Base-by-base conservation (phyloP, 2,329 filamentous ascomycete species). In the Bipolaris gigantea region DNA sequence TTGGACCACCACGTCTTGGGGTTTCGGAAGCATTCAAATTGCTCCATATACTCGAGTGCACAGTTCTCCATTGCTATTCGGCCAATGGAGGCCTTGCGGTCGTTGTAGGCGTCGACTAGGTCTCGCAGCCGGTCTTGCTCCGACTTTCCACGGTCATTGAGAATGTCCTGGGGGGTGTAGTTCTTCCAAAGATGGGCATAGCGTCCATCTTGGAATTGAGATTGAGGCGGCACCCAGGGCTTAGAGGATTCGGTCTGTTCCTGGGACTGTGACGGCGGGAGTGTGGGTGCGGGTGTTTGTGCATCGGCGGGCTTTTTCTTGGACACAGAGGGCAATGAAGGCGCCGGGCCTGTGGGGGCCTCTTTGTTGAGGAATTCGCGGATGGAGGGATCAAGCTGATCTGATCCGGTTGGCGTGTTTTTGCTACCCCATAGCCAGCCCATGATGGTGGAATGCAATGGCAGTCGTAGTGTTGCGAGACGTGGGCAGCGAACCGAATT, bases 131-230 rank as follows among this genome's bases (percentile, higher is more conserved):
- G 89, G 70, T 96, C 92, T 67, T 91, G 86, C 64, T 94, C 89
- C 35, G 84, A 85, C 71, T 89, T 89, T 18, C 81, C 81, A 56
- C 85, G 85, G 44, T 83, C 81, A 67, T 93, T 88, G 56, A 95
- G 77, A 52, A 89, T 80, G 33, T 80, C 72, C 48, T 89, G 85
- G 8, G 93, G 87, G 54, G 83, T 83, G 80, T 99, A 99, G 54
- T 84, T 90, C 76, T 92, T 93, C 94, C 94, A 99, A 30, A 99
- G 80, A 72, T 97, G 84, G 51, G 92, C 91, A 75, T 89, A 90
- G 55, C 88, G 84, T 59, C 87, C 87, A 71, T 90, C 88, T 67
- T 83, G 81, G 67, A 80, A 89, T 16, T 87, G 78, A 13, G 85
- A 88, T 63, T 85, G 79, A 34, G 72, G 61, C 0, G 79, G 80